Percentiles rank a stretch among this genome's conserved stretches.
These are phyloP conservation scores for Gymnopilus junonius DNA, from an alignment of 768 basidiomycete species.

Conservation along the genomic window DNA sequence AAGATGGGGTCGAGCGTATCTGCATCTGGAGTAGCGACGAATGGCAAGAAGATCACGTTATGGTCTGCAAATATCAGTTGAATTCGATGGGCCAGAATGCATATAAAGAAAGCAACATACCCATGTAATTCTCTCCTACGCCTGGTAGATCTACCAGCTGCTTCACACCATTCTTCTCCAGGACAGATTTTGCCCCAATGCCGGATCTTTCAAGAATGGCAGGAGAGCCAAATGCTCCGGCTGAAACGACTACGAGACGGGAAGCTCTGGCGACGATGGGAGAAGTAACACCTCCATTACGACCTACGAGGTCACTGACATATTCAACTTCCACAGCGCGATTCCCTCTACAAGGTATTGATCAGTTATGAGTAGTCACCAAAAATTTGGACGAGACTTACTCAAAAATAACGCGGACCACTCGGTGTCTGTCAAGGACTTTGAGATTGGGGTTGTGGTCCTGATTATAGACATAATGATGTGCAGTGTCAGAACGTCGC, in stretches of 20 bases:
- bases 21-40: slow-evolving; percentile 47
- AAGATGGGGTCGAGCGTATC: slow-evolving; percentile 55
- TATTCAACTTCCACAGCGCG: slow-evolving; percentile 59
- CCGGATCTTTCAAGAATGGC: slow-evolving; percentile 59
- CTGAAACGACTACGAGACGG: slow-evolving; percentile 52
- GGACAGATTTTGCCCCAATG: slow-evolving; percentile 58
- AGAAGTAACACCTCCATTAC: slow-evolving; percentile 22
- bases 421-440: slow-evolving; percentile 44
- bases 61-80: slow-evolving; percentile 39
- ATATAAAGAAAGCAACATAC: slow-evolving; percentile 26
- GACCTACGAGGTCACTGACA: slow-evolving; percentile 35
- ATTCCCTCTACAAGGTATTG: slow-evolving; percentile 31
- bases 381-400: slow-evolving; percentile 23
- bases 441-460: slow-evolving; percentile 44
- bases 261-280: slow-evolving; percentile 38
- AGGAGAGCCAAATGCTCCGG: slow-evolving; percentile 60
- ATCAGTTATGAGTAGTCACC: not conserved
- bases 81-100: not conserved
- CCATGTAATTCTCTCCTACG: slow-evolving; percentile 74
- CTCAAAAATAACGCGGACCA: slow-evolving; percentile 55
- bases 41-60: slow-evolving; percentile 41
- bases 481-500: slow-evolving; percentile 59
- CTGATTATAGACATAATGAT: slow-evolving; percentile 56
- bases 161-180: slow-evolving; percentile 51
- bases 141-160: slow-evolving; percentile 68